Evolutionary conservation across 768 basidiomycete genomes (phyloP).

Genomic region (Naganishia friedmannii): DNA sequence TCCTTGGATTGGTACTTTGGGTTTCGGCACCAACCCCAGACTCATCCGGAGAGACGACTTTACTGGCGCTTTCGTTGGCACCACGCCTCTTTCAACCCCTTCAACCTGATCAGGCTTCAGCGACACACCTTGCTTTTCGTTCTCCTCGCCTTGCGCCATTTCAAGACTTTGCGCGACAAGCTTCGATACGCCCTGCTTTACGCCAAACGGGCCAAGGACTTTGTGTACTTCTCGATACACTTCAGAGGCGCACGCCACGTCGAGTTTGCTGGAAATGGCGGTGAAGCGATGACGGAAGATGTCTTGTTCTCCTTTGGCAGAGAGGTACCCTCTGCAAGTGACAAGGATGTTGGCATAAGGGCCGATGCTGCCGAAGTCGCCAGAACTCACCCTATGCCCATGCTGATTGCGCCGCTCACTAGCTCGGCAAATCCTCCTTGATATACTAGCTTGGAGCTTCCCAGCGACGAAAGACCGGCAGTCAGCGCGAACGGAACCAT

Average conservation of each 20-base stretch:
- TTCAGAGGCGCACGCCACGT: conserved; percentile 83
- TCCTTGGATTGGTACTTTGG: conserved; percentile 59
- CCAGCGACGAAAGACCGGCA: conserved; percentile 65
- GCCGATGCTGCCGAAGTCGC: no score
- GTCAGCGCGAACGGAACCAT: conserved; percentile 51
- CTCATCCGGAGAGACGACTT: neutral
- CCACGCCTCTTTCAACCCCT: conserved; percentile 53
- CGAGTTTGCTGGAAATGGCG: conserved; percentile 74
- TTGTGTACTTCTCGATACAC: conserved; percentile 91
- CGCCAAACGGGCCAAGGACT: conserved; percentile 81
- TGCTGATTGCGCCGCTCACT: conserved; percentile 53
- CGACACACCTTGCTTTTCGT: conserved; percentile 18
- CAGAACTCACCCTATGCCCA: conserved; percentile 77
- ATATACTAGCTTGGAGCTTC: conserved; percentile 81
- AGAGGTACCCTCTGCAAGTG: conserved; percentile 73
- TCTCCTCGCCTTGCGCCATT: conserved; percentile 31
- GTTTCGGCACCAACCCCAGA: no score
- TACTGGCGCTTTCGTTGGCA: neutral
- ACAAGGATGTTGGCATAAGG: no score
- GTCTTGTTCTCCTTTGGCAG: conserved; percentile 92
- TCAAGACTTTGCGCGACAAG: conserved; percentile 73
- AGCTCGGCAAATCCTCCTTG: conserved; percentile 92
- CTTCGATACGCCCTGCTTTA: conserved; percentile 75
- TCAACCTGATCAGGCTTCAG: conserved; percentile 59
- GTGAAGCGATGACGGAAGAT: conserved; percentile 78